These are phyloP conservation scores for Aschersonia sp. DNA, from an alignment of 2,329 filamentous ascomycete genomes.

Conservation along the genomic window DNA sequence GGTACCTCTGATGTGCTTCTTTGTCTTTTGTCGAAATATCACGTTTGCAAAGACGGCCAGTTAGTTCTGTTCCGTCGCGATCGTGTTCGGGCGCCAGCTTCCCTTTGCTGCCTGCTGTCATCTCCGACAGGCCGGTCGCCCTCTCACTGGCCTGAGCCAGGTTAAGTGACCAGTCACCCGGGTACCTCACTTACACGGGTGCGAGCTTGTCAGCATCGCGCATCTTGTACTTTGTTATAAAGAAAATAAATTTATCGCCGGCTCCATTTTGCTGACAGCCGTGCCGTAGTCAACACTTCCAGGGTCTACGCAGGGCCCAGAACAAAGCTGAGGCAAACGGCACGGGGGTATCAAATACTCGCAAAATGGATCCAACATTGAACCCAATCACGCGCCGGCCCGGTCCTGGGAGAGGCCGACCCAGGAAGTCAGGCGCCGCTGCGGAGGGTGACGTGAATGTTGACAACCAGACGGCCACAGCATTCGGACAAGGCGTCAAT, in stretches of 20 bases:
- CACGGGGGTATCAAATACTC: conserved; percentile 16
- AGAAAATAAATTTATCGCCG: too few species aligned
- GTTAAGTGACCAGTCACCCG: too few species aligned
- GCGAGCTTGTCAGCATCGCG: too few species aligned
- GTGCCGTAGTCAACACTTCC: conserved; percentile 40
- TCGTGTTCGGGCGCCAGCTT: too few species aligned
- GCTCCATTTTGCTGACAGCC: not conserved
- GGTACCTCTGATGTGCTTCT: not conserved
- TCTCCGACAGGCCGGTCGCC: too few species aligned
- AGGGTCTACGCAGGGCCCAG: conserved; percentile 40
- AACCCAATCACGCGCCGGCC: conserved; percentile 48
- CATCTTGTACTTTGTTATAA: too few species aligned
- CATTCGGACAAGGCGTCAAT: not conserved
- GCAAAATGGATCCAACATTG: conserved; percentile 32
- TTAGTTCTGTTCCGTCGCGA: too few species aligned
- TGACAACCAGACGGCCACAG: not conserved
- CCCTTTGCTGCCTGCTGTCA: too few species aligned
- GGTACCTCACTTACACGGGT: too few species aligned
- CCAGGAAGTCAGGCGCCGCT: conserved; percentile 24
- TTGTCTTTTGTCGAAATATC: too few species aligned
- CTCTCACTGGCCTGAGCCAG: too few species aligned
- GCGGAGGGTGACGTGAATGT: not conserved
- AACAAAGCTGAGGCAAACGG: conserved; percentile 33
- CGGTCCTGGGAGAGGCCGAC: conserved; percentile 40
- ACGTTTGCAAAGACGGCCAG: not conserved